Percentiles rank a stretch among this genome's conserved stretches.
These are phyloP conservation scores for Pseudomonodictys pantanalensis DNA, from an alignment of 495 filamentous ascomycete genomes.

Conservation along the genomic window DNA sequence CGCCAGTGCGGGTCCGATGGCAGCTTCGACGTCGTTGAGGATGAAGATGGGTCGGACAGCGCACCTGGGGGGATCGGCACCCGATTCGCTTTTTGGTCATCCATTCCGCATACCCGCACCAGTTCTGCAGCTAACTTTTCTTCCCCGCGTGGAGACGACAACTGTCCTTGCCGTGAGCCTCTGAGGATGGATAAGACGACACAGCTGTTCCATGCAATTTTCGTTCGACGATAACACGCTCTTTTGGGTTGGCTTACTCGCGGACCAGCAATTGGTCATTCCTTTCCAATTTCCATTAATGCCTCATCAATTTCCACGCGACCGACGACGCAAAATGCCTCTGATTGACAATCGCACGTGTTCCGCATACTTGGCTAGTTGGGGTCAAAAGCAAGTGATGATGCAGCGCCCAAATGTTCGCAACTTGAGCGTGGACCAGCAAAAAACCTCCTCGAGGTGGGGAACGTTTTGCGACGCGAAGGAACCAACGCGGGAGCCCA, in stretches of 20 bases:
- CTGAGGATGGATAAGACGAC: no score
- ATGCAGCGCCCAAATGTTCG: no score
- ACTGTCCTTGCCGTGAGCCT: no score
- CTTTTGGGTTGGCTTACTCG: background rate
- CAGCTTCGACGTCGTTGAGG: background rate
- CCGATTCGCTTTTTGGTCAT: no score
- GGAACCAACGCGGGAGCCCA: no score
- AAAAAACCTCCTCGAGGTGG: no score
- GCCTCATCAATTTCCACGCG: slow-evolving; percentile 3
- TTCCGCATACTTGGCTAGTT: background rate
- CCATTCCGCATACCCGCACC: background rate
- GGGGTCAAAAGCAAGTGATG: background rate
- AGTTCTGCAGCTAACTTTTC: background rate
- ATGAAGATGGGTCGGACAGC: slow-evolving; percentile 3
- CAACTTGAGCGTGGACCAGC: no score
- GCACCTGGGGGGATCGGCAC: slow-evolving; percentile 4
- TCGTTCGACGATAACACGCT: background rate
- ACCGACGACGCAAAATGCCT: background rate
- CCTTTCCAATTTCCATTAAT: slow-evolving; percentile 1
- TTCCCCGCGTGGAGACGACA: no score
- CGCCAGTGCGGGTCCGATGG: slow-evolving; percentile 1
- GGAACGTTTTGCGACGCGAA: no score
- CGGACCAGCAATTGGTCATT: slow-evolving; percentile 3
- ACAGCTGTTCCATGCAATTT: slow-evolving; percentile 5
- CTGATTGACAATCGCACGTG: background rate